phyloP scores from a whole-genome alignment of 2,329 filamentous ascomycete genomes.

The Monilinia aucupariae region DNA sequence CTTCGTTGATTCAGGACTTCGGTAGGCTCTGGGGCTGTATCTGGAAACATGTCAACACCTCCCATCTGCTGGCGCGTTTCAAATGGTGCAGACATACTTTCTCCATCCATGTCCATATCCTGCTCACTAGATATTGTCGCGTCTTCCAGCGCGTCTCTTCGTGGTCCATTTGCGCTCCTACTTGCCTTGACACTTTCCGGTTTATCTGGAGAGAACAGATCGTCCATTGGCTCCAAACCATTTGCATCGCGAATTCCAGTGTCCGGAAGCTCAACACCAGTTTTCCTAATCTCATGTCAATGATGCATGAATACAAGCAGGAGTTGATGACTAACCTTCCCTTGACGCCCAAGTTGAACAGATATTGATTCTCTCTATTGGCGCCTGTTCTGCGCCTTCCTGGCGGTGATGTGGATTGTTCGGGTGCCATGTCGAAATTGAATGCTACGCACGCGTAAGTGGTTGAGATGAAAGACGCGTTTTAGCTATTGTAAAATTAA shows the following conservation, averaged over 20 bases:
- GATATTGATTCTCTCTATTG: slow-evolving; percentile 39
- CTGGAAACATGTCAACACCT: slow-evolving; percentile 33
- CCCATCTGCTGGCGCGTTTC: background rate
- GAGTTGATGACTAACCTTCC: slow-evolving; percentile 41
- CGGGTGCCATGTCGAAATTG: slow-evolving; percentile 12
- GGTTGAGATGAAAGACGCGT: background rate
- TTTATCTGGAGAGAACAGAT: slow-evolving; percentile 79
- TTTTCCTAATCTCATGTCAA: slow-evolving; percentile 59
- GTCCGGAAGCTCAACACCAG: slow-evolving; percentile 75
- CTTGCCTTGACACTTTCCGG: slow-evolving; percentile 24
- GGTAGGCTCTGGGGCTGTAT: slow-evolving; percentile 45
- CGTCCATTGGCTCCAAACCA: slow-evolving; percentile 83
- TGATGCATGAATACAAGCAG: background rate
- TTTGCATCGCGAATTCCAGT: slow-evolving; percentile 78
- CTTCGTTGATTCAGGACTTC: slow-evolving; percentile 40
- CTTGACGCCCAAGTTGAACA: slow-evolving; percentile 46
- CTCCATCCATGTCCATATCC: slow-evolving; percentile 54
- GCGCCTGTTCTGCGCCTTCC: slow-evolving; percentile 31
- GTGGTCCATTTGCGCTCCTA: slow-evolving; percentile 17
- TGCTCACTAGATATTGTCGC: slow-evolving; percentile 47
- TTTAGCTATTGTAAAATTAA: background rate
- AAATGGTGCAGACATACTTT: slow-evolving; percentile 43
- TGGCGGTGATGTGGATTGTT: slow-evolving; percentile 17
- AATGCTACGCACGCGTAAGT: slow-evolving; percentile 12
- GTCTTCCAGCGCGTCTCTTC: slow-evolving; percentile 34